These are phyloP conservation scores for Stagonosporopsis vannaccii DNA, from an alignment of 2,329 filamentous ascomycete species.

Conservation along the genomic window DNA sequence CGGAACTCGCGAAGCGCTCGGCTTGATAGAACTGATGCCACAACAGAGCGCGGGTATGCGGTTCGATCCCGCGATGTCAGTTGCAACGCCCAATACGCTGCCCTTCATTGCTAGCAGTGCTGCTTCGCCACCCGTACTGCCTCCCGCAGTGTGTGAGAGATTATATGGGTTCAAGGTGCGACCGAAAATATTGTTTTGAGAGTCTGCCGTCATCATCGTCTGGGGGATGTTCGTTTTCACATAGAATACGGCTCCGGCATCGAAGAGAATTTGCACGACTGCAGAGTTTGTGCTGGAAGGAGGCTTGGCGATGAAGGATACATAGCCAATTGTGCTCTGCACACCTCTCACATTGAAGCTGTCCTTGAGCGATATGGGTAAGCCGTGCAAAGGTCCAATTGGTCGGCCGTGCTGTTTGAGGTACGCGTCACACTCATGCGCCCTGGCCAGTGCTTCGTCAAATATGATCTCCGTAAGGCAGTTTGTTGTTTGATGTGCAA, in stretches of 20 bases:
- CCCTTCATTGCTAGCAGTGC: slow-evolving; percentile 66
- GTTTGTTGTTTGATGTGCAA: slow-evolving; percentile 66
- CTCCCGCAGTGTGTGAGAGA: slow-evolving; percentile 66
- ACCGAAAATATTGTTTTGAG: slow-evolving; percentile 68
- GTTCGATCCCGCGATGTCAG: slow-evolving; percentile 62
- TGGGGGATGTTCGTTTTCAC: slow-evolving; percentile 63
- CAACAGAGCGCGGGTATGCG: slow-evolving; percentile 63
- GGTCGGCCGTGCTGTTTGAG: slow-evolving; percentile 49
- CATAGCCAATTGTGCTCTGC: slow-evolving; percentile 67
- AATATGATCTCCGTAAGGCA: slow-evolving; percentile 56
- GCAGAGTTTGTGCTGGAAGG: slow-evolving; percentile 43
- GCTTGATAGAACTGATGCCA: slow-evolving; percentile 57
- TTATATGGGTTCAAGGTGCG: slow-evolving; percentile 70
- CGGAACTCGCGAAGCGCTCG: slow-evolving; percentile 59
- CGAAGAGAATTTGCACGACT: slow-evolving; percentile 48
- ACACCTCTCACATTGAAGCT: slow-evolving; percentile 67
- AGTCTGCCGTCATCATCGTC: slow-evolving; percentile 59
- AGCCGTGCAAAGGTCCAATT: slow-evolving; percentile 61
- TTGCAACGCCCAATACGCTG: slow-evolving; percentile 66
- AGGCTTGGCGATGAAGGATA: slow-evolving; percentile 49
- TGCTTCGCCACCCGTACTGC: slow-evolving; percentile 71
- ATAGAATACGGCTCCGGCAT: slow-evolving; percentile 59
- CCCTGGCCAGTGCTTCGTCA: slow-evolving; percentile 49
- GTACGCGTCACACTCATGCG: slow-evolving; percentile 49
- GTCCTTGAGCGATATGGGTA: slow-evolving; percentile 59